Evolutionary conservation across 495 filamentous ascomycete species (phyloP), one percentile per base, ranked within the genome.

Genomic region (Mycothermus thermophilus): DNA sequence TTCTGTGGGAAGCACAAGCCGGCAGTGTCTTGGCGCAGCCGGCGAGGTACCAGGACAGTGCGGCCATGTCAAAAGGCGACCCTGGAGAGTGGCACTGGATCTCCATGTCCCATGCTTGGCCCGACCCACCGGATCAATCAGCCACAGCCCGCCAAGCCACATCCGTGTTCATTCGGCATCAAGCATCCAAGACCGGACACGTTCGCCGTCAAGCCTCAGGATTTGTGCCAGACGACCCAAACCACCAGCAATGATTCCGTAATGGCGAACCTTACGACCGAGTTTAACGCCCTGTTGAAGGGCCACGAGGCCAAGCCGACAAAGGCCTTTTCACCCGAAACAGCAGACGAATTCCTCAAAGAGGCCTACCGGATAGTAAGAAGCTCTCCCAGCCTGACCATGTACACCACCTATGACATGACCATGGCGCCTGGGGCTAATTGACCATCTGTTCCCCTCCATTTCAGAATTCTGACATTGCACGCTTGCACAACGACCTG

Each of bases 351-450:
- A 59, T 97, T 96, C 54, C 68, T 97, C 21, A 87, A 90, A 58
- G 92, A 96, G 63, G 90, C 90, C 30, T 84, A 93, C 59, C 72
- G 77, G 58, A 97, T 97, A 47, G 90, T 92, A 60, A 50, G 75
- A 35, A 25, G 39, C 40, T 28, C 17, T 20, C 11, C 22, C 22
- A 6, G 6, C 22, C 22, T 25, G 22, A 11, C 22, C 22, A 25
- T 11, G 11, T 25, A 25, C 22, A 25, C 6, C 22, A 6, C 22
- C 22, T 11, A 25, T 6, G 6, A 25, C 22, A 25, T 25, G 6
- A 25, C 19, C 15, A 14, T 21, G 9, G 22, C 27, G 26, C 14
- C 33, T 31, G 8, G 10, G n/a, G 22, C 34, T 23, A 34, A 7
- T 31, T 35, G 21, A 27, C 38, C 12, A 1, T 27, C 4, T n/a